These are phyloP conservation scores for Boletus subparvulus DNA, from an alignment of 768 basidiomycete genomes.

Conservation along the genomic window DNA sequence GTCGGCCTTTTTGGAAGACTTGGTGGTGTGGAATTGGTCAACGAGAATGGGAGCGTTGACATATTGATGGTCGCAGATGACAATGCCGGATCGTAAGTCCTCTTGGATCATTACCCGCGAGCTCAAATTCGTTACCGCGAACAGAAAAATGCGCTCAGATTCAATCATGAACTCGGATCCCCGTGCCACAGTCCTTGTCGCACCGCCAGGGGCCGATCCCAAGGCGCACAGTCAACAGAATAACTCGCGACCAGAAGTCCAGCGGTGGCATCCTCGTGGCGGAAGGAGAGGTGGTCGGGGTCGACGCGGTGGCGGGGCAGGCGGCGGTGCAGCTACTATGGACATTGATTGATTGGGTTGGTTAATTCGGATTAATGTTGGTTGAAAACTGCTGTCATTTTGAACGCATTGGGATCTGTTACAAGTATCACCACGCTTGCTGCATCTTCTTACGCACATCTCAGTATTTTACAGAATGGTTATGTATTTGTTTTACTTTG, in stretches of 20 bases:
- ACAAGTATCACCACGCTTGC: slow-evolving; percentile 12
- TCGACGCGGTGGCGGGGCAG: slow-evolving; percentile 23
- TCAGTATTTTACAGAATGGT: slow-evolving; percentile 27
- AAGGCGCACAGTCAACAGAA: slow-evolving; percentile 46
- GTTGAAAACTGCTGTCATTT: slow-evolving; percentile 9
- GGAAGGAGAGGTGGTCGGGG: slow-evolving; percentile 24
- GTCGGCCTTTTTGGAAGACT: slow-evolving; percentile 58
- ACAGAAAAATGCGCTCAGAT: slow-evolving; percentile 86
- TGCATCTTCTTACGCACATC: slow-evolving; percentile 21
- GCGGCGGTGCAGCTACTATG: slow-evolving; percentile 21
- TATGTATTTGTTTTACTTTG: slow-evolving; percentile 19
- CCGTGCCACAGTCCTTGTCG: slow-evolving; percentile 66
- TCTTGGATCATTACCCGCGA: not conserved
- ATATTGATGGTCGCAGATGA: slow-evolving; percentile 54
- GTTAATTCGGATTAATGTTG: not conserved
- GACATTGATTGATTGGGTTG: slow-evolving; percentile 26
- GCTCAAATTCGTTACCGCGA: not conserved
- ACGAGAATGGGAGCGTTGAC: slow-evolving; percentile 40
- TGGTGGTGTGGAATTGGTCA: slow-evolving; percentile 51
- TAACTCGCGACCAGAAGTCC: slow-evolving; percentile 21
- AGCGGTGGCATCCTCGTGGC: slow-evolving; percentile 28
- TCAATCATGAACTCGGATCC: slow-evolving; percentile 57
- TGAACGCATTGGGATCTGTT: slow-evolving; percentile 13
- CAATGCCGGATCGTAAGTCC: slow-evolving; percentile 53
- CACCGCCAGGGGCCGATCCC: slow-evolving; percentile 64